These are phyloP conservation scores for Balansia obtecta DNA, from an alignment of 2,329 filamentous ascomycete genomes.

Conservation along the genomic window DNA sequence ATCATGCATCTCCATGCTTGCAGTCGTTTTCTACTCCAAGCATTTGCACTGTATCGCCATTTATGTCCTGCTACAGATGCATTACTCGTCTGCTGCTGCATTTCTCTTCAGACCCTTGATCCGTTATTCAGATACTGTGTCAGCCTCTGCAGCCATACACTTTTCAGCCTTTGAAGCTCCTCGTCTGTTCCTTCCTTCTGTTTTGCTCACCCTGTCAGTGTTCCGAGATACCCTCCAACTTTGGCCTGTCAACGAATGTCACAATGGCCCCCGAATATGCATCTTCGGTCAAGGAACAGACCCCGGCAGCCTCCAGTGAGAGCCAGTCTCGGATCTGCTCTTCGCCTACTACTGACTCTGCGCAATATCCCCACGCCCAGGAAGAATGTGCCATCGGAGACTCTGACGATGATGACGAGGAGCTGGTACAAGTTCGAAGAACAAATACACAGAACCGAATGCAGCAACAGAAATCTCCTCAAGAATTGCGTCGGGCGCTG, in stretches of 20 bases:
- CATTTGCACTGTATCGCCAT: background rate
- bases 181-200: background rate
- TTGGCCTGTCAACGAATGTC: background rate
- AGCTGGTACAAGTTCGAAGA: slow-evolving; percentile 4
- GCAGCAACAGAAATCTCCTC: slow-evolving; percentile 5
- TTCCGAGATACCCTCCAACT: background rate
- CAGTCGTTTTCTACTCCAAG: background rate
- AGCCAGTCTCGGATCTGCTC: background rate
- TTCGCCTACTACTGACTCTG: background rate
- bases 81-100: background rate
- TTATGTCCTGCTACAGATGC: background rate
- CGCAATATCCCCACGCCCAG: background rate
- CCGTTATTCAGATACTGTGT: background rate
- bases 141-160: background rate
- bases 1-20: background rate
- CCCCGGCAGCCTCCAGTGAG: background rate
- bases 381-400: slow-evolving; percentile 7
- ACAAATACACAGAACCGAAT: slow-evolving; percentile 2
- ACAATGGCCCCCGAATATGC: background rate
- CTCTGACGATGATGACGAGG: slow-evolving; percentile 8
- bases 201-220: background rate
- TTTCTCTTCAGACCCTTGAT: background rate
- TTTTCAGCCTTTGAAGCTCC: background rate
- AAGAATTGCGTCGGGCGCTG: slow-evolving; percentile 19
- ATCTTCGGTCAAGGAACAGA: background rate